These are phyloP conservation scores for Macadamia integrifolia DNA, from an alignment of 164 flowering plant genomes.

Conservation along the genomic window DNA sequence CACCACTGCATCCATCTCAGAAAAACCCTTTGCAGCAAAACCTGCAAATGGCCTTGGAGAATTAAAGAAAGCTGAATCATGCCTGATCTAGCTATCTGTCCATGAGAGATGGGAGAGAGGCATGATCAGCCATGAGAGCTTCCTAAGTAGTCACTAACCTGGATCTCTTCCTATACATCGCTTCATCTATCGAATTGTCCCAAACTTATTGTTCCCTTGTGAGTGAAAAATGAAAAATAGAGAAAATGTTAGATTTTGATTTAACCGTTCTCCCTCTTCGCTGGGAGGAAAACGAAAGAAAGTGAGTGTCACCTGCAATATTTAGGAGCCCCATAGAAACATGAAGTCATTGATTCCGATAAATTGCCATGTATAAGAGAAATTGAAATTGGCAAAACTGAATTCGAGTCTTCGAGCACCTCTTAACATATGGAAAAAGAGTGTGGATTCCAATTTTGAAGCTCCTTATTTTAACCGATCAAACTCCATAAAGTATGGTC, in stretches of 20 bases:
- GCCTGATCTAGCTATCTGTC: constrained; percentile 20
- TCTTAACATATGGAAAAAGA: background rate
- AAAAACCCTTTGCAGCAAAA: constrained; percentile 33
- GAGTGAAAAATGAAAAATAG: constrained; percentile 1
- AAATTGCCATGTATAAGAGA: background rate
- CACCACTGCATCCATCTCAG: constrained; percentile 46
- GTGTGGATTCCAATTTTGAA: background rate
- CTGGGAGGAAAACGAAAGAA: too few relatives aligned
- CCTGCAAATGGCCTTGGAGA: constrained; percentile 53
- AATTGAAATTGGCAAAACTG: background rate
- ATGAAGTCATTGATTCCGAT: background rate
- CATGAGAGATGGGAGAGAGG: constrained; percentile 28
- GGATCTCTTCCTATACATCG: constrained; percentile 57
- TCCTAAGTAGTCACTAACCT: constrained; percentile 53
- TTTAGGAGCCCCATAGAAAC: background rate
- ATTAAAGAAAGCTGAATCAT: constrained; percentile 41
- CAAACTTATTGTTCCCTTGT: constrained; percentile 2
- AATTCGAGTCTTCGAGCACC: background rate
- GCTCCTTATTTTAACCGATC: background rate
- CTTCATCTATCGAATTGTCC: constrained; percentile 6
- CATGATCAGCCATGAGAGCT: constrained; percentile 40
- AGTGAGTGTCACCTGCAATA: background rate
- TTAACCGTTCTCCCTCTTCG: background rate
- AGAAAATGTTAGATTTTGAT: constrained; percentile 1
- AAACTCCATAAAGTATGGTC: background rate